Evolutionary conservation across 768 basidiomycete genomes (phyloP).

Genomic region (Solioccasus polychromus): DNA sequence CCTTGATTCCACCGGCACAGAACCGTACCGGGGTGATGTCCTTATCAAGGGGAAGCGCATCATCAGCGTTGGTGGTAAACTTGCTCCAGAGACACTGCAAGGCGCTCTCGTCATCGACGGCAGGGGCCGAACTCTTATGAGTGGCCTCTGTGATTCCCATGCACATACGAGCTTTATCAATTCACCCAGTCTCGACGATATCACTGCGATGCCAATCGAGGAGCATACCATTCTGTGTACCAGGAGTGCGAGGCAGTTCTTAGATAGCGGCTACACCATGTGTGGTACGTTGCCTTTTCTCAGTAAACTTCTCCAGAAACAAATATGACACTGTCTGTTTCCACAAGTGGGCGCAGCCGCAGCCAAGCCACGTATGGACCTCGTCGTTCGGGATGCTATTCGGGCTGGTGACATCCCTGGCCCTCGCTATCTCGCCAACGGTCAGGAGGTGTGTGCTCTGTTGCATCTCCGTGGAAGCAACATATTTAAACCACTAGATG

Average conservation of each 20-base stretch:
- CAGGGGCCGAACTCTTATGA: conserved; percentile 34
- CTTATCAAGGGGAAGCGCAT: conserved; percentile 32
- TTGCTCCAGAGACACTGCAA: conserved; percentile 19
- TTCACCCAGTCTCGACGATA: conserved; percentile 29
- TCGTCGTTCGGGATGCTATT: conserved; percentile 35
- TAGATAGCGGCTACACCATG: conserved; percentile 39
- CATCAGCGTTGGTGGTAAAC: conserved; percentile 24
- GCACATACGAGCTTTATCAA: conserved; percentile 34
- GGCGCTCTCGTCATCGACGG: conserved; percentile 28
- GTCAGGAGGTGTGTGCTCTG: conserved; percentile 27
- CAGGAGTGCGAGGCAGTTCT: conserved; percentile 31
- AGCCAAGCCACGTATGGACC: conserved; percentile 32
- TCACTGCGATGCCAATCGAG: conserved; percentile 28
- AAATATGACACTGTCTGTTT: background rate
- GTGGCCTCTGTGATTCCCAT: conserved; percentile 36
- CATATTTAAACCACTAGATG: conserved; percentile 16
- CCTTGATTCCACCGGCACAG: conserved; percentile 33
- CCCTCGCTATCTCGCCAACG: conserved; percentile 35
- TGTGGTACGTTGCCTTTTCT: conserved; percentile 21
- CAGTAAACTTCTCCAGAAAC: background rate
- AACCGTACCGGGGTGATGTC: conserved; percentile 34
- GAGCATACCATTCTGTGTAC: conserved; percentile 33
- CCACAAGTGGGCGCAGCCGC: conserved; percentile 36
- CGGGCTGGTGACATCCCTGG: conserved; percentile 34
- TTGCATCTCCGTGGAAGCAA: background rate